Evolutionary conservation across 2,329 filamentous ascomycete genomes (phyloP), one percentile per base, ranked within the genome.

Genomic region (Corinectria fuckeliana): DNA sequence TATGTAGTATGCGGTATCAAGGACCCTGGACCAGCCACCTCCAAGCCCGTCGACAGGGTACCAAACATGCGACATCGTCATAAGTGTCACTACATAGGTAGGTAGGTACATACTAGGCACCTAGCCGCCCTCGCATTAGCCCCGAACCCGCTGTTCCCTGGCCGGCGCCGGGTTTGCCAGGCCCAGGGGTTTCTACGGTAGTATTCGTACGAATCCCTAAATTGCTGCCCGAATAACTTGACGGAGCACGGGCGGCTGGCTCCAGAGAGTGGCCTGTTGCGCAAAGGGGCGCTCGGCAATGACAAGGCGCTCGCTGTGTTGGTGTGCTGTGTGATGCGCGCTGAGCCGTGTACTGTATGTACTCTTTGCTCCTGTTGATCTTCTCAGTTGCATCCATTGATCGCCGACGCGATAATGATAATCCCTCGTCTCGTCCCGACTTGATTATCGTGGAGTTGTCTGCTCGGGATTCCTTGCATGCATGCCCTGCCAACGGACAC

Each of bases 21-120:
- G 32, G 23, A 38, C 23, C 42, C 26, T 44, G 52, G 54, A 58
- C 60, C 63, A 65, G 65, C 62, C 64, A 60, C 51, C 57, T 52
- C 50, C 36, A 60, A 59, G 50, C 55, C 58, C 50, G 44, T 36
- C 45, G n/a, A 8, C 58, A 67, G 57, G 56, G 52, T 36, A 53
- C 52, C 34, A 50, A 52, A 54, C 45, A 45, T 53, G 61, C 62
- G 58, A 59, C 61, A 65, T 57, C 54, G 41, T 57, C 63, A 63
- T 53, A 57, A 44, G 61, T 60, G 62, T 50, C 56, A 52, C 54
- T 54, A n/a, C n/a, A n/a, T n/a, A n/a, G n/a, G n/a, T n/a, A n/a
- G n/a, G n/a, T n/a, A n/a, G n/a, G n/a, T n/a, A n/a, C n/a, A n/a
- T n/a, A n/a, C n/a, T n/a, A n/a, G n/a, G n/a, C n/a, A n/a, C n/a